Conservation (phyloP, 2,329 filamentous ascomycete genomes). For the Fusarium equiseti region DNA sequence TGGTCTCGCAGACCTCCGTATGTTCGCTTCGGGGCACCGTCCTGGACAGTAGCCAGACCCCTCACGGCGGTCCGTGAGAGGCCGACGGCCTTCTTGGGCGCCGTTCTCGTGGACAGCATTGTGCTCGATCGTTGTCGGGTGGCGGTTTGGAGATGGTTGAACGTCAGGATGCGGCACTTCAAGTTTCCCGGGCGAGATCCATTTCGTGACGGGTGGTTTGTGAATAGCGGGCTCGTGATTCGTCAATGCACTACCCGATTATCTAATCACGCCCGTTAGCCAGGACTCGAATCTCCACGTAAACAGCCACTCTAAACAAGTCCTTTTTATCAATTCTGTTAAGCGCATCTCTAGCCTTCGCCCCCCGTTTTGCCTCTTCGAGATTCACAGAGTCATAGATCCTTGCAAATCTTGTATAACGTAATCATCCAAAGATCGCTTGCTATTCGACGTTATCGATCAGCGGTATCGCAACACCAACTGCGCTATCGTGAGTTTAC, state of each 20-base stretch:
- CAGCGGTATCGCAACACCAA: slow-evolving; percentile 36
- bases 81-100: slow-evolving; percentile 54
- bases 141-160: slow-evolving; percentile 49
- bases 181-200: slow-evolving; percentile 51
- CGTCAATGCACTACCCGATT: slow-evolving; percentile 53
- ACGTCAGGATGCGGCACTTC: slow-evolving; percentile 54
- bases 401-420: slow-evolving; percentile 23
- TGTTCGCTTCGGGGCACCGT: slow-evolving; percentile 75
- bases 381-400: slow-evolving; percentile 47
- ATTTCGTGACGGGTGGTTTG: slow-evolving; percentile 48
- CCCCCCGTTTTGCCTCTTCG: slow-evolving; percentile 24
- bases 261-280: slow-evolving; percentile 51
- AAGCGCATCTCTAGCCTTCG: slow-evolving; percentile 14
- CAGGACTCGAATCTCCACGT: slow-evolving; percentile 36
- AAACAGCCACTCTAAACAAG: background rate
- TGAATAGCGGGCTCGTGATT: slow-evolving; percentile 57
- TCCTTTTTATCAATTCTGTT: slow-evolving; percentile 42
- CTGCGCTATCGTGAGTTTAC: slow-evolving; percentile 4
- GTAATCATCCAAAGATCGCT: slow-evolving; percentile 25
- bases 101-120: slow-evolving; percentile 61
- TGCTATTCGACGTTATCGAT: slow-evolving; percentile 30
- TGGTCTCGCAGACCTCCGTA: slow-evolving; percentile 94
- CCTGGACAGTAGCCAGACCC: slow-evolving; percentile 84
- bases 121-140: slow-evolving; percentile 52
- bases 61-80: slow-evolving; percentile 66